Conservation (phyloP, 139 green algal species). For the Coccomyxa sp. region DNA sequence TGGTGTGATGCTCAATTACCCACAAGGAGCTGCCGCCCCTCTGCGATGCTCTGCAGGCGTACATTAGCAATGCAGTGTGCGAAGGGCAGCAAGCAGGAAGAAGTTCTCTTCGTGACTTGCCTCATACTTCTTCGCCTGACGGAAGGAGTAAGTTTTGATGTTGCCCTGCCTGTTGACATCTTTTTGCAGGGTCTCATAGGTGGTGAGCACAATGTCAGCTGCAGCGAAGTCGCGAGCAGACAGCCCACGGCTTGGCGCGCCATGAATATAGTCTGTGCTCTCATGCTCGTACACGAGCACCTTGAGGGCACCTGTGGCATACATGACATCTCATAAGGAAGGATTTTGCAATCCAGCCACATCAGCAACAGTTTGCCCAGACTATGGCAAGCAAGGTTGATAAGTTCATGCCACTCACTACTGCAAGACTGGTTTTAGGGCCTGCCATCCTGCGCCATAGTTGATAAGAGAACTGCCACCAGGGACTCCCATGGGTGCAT, state of each 20-base stretch:
- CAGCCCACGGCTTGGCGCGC: conserved; percentile 11
- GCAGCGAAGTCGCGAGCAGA: conserved; percentile 63
- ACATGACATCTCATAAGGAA: too few relatives aligned
- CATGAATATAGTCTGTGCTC: conserved; percentile 28
- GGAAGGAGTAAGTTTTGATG: conserved; percentile 6
- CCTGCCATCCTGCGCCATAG: too few relatives aligned
- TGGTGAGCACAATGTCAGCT: conserved; percentile 87
- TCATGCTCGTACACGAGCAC: conserved; percentile 53
- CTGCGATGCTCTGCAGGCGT: too few relatives aligned
- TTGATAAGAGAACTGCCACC: too few relatives aligned
- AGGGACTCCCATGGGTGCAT: too few relatives aligned
- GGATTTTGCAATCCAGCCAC: neutral
- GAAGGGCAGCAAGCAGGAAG: neutral
- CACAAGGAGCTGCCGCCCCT: too few relatives aligned
- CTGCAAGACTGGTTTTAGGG: too few relatives aligned
- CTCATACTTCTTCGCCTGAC: conserved; percentile 34
- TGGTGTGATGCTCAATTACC: neutral
- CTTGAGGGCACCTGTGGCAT: conserved; percentile 27
- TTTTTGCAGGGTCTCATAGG: conserved; percentile 77
- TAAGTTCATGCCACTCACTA: too few relatives aligned
- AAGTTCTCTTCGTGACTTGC: neutral
- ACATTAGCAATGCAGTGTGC: too few relatives aligned
- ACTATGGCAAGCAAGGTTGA: neutral
- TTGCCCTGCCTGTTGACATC: conserved; percentile 57
- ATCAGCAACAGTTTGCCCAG: conserved; percentile 23